Evolutionary conservation across 495 filamentous ascomycete species (phyloP).

Genomic region (Aspergillus hancockii): DNA sequence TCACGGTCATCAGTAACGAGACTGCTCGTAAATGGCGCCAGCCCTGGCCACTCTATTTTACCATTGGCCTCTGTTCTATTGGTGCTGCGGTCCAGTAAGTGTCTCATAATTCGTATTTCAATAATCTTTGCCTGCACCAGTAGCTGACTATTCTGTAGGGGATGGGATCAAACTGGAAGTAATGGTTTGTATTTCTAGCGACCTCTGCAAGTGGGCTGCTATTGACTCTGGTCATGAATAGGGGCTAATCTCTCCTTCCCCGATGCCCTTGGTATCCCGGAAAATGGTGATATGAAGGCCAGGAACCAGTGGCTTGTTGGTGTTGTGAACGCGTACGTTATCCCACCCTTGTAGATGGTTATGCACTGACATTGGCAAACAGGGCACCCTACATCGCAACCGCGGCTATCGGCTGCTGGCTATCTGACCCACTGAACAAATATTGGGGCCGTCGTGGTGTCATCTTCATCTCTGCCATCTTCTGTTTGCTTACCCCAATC

Average conservation of each 20-base stretch:
- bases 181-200: constrained; percentile 42
- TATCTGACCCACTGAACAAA: constrained; percentile 59
- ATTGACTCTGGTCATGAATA: background rate
- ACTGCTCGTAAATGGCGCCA: constrained; percentile 64
- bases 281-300: constrained; percentile 26
- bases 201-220: background rate
- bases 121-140: background rate
- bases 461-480: constrained; percentile 62
- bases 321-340: constrained; percentile 59
- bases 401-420: constrained; percentile 56
- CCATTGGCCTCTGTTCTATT: constrained; percentile 69
- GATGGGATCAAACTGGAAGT: constrained; percentile 75
- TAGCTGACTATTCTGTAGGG: constrained; percentile 27
- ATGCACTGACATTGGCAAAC: constrained; percentile 19
- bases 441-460: constrained; percentile 57
- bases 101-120: background rate
- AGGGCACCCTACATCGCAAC: constrained; percentile 42
- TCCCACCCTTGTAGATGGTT: constrained; percentile 8
- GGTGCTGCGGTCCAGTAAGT: constrained; percentile 67
- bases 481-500: constrained; percentile 60
- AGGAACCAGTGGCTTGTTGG: constrained; percentile 62
- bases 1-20: constrained; percentile 56
- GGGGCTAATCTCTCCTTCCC: constrained; percentile 66
- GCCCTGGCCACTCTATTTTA: constrained; percentile 64
- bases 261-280: constrained; percentile 56